These are phyloP conservation scores for Calonectria henricotiae DNA, from an alignment of 2,329 filamentous ascomycete species.

Conservation along the genomic window DNA sequence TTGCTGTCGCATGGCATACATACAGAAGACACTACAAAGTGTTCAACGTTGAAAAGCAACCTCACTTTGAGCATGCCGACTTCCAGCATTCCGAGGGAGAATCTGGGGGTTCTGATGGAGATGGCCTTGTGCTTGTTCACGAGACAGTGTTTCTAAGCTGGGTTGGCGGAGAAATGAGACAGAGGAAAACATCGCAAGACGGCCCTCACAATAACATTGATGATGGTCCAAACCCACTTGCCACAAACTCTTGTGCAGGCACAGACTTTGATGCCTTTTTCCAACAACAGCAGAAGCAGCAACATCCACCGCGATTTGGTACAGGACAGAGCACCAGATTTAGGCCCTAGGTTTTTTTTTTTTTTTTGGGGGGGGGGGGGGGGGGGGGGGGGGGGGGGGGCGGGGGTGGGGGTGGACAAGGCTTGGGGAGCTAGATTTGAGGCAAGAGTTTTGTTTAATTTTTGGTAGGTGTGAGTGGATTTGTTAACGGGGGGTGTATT, in stretches of 20 bases:
- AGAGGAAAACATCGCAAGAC: conserved; percentile 36
- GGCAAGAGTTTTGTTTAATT: no score
- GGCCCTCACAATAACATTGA: conserved; percentile 32
- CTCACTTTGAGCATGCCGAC: conserved; percentile 55
- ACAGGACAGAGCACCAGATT: conserved; percentile 39
- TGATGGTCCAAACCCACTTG: conserved; percentile 23
- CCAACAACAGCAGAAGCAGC: conserved; percentile 37
- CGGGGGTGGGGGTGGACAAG: no score
- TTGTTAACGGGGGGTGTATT: no score
- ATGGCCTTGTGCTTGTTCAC: conserved; percentile 57
- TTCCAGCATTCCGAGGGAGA: conserved; percentile 38
- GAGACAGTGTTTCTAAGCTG: conserved; percentile 59
- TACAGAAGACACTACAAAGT: conserved; percentile 54
- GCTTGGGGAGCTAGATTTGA: no score
- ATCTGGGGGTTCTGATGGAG: conserved; percentile 41
- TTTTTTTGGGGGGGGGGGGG: no score
- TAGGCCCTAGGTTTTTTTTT: neutral
- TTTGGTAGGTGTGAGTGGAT: no score
- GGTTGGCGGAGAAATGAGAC: conserved; percentile 54
- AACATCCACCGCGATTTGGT: conserved; percentile 8
- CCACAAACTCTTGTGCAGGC: conserved; percentile 43
- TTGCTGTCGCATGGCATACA: conserved; percentile 52
- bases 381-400: no score
- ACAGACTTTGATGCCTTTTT: conserved; percentile 51
- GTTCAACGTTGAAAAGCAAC: conserved; percentile 57